These are phyloP conservation scores for Pythium aristosporum DNA, from an alignment of 352 stramenopile genomes.

Conservation along the genomic window DNA sequence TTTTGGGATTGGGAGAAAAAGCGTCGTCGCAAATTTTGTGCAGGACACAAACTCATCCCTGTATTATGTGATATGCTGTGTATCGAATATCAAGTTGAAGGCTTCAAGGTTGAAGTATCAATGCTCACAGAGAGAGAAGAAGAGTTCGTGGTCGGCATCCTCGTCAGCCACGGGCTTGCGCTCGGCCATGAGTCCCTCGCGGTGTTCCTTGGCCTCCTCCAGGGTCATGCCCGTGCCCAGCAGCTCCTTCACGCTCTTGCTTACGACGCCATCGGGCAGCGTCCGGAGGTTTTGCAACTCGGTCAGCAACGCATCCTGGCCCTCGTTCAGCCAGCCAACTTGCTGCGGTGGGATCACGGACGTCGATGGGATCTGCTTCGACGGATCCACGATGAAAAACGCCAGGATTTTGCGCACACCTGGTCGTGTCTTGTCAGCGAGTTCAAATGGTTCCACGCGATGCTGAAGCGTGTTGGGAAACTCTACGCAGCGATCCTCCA, in stretches of 20 bases:
- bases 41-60: too few relatives aligned
- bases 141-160: constrained; percentile 18
- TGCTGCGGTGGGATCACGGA: constrained; percentile 34
- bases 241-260: constrained; percentile 12
- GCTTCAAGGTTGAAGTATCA: too few relatives aligned
- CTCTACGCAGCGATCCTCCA: constrained; percentile 23
- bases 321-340: constrained; percentile 18
- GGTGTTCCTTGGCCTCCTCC: constrained; percentile 26
- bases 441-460: background rate
- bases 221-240: constrained; percentile 24
- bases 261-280: constrained; percentile 17
- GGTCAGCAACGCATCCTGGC: constrained; percentile 1
- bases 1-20: too few relatives aligned
- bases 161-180: constrained; percentile 7
- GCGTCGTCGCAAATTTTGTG: too few relatives aligned
- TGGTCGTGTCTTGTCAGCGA: constrained; percentile 6
- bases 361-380: constrained; percentile 32
- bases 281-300: background rate
- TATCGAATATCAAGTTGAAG: too few relatives aligned
- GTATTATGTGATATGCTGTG: too few relatives aligned
- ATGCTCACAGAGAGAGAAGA: constrained; percentile 29
- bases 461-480: constrained; percentile 2
- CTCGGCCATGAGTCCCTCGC: constrained; percentile 31
- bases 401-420: constrained; percentile 39
- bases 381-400: constrained; percentile 40